Evolutionary conservation across 2,329 filamentous ascomycete genomes (phyloP).

Genomic region (Fusarium austroafricanum): DNA sequence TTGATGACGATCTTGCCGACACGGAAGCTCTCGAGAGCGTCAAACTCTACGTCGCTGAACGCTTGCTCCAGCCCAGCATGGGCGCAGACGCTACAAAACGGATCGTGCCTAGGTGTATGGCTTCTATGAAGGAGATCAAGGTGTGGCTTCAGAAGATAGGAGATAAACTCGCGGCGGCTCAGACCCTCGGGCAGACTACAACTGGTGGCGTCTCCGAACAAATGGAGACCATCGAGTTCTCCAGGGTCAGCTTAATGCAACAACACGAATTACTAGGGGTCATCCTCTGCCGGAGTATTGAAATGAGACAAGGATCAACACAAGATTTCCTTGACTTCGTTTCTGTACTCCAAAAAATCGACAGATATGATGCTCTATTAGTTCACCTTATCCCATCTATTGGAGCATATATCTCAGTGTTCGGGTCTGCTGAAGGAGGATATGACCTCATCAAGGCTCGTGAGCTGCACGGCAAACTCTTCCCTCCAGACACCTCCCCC

Average conservation of each 20-base stretch:
- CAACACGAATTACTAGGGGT: conserved; percentile 91
- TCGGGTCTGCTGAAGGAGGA: conserved; percentile 81
- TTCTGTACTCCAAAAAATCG: conserved; percentile 72
- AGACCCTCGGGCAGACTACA: conserved; percentile 73
- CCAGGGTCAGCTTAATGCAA: conserved; percentile 81
- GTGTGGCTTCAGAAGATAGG: conserved; percentile 78
- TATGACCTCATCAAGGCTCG: conserved; percentile 76
- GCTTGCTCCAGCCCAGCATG: conserved; percentile 50
- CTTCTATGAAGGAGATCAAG: conserved; percentile 80
- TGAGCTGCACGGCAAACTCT: conserved; percentile 75
- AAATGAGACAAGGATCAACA: conserved; percentile 75
- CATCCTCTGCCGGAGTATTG: conserved; percentile 83
- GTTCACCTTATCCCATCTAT: conserved; percentile 88
- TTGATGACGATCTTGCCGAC: conserved; percentile 65
- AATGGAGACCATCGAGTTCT: conserved; percentile 82
- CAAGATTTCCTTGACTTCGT: conserved; percentile 82
- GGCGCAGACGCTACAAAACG: conserved; percentile 60
- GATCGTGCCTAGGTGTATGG: conserved; percentile 80
- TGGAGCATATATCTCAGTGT: conserved; percentile 79
- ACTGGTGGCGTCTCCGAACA: conserved; percentile 66
- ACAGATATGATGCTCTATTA: conserved; percentile 78
- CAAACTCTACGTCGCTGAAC: conserved; percentile 51
- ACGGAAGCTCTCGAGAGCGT: conserved; percentile 49
- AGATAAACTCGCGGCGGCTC: conserved; percentile 80
- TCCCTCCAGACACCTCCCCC: conserved; percentile 72